Base-by-base conservation (phyloP, 169 alveolate species). In the Babesia bigemina region DNA sequence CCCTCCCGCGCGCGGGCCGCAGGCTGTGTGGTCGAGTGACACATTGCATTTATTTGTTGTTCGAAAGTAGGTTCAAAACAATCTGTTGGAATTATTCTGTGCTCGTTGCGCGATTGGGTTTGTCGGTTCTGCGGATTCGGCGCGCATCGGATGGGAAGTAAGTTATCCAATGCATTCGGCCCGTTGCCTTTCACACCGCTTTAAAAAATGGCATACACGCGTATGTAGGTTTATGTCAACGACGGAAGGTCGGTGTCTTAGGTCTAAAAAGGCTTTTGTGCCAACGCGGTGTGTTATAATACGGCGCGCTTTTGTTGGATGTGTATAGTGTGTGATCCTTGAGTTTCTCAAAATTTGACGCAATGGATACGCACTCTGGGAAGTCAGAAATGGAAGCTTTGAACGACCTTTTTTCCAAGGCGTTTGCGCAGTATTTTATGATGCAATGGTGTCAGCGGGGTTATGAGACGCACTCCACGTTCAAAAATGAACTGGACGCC, bases 381-480 rank as follows among this genome's bases (percentile, higher is more conserved):
- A 48, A 48, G 17, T 79, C 88, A 28, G 88, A 79, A 29, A 16
- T 26, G 19, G 49, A 39, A 7, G 59, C 72, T 12, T 62, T 81
- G 2, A 39, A 61, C 24, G 29, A 81, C 21, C 63, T 81, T 48
- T 81, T 72, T 66, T 53, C 56, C 21, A 71, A 60, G 70, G 71
- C 88, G n/a, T 81, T 81, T 48, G 67, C 79, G 9, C 73, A 81
- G 63, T 81, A 81, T 42, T 81, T 84, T 84, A 71, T 28, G 59
- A 28, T 81, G 48, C 60, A 60, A n/a, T 81, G 83, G 76, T 21
- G 53, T 13, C 70, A 72, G 33, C 57, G 47, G 17, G 78, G 75
- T 19, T 63, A 42, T n/a, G 67, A 49, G 28, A 53, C 50, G 52
- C 71, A 10, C 65, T 39, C 33, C 24, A 49, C 88, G 19, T 53